A percentile compares a stretch with the other conserved stretches of the same genome.
Conservation (phyloP, 768 basidiomycete genomes). For the Pleurotus platypus region DNA sequence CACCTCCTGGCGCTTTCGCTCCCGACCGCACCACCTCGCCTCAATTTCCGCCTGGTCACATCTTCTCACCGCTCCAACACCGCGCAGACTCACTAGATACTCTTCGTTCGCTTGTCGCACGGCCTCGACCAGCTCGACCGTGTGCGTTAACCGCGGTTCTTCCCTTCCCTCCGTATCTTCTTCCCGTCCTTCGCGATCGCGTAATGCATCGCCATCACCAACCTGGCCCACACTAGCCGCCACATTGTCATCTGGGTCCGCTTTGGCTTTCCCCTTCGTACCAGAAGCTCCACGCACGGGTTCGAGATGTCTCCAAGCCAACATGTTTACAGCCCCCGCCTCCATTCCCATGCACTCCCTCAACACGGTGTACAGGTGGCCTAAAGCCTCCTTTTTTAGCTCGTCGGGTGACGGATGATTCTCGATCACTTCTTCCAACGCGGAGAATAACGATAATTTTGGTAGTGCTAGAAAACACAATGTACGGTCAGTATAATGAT, state of each 20-base stretch:
- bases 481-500: too few relatives aligned
- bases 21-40: too few relatives aligned
- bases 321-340: neutral
- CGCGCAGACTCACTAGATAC: constrained; percentile 37
- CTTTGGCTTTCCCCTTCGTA: neutral
- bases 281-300: neutral
- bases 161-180: constrained; percentile 15
- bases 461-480: constrained; percentile 29
- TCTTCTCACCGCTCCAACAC: constrained; percentile 10
- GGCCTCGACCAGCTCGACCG: constrained; percentile 50
- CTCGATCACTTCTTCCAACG: constrained; percentile 32
- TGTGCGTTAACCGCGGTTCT: neutral
- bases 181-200: constrained; percentile 14
- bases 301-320: constrained; percentile 6
- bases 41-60: too few relatives aligned
- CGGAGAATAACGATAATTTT: constrained; percentile 37
- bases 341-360: constrained; percentile 11
- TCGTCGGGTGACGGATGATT: constrained; percentile 31
- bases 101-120: constrained; percentile 38
- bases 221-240: constrained; percentile 11
- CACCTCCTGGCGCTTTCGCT: constrained; percentile 18
- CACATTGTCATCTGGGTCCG: neutral
- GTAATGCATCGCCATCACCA: constrained; percentile 8
- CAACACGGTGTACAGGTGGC: constrained; percentile 35
- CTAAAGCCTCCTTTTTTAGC: constrained; percentile 32